Evolutionary conservation across 2,329 filamentous ascomycete species (phyloP).

Genomic region (Colletotrichum siamense): DNA sequence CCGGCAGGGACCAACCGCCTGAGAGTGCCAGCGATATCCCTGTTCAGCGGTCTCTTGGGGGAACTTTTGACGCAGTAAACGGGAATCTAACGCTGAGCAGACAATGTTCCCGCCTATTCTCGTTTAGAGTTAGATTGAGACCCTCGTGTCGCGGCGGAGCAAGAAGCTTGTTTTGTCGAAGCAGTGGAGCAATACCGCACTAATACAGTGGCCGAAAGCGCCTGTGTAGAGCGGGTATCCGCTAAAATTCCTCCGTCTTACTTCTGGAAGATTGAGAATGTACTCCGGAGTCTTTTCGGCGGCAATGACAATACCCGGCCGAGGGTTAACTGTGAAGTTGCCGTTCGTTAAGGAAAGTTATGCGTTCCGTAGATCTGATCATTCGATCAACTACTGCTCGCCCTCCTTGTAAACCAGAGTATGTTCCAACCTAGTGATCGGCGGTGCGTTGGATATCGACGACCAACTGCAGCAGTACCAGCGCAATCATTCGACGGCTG

Average conservation of each 20-base stretch:
- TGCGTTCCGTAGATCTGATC: neutral
- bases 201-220: neutral
- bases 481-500: neutral
- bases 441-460: neutral
- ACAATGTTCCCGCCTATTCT: neutral
- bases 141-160: neutral
- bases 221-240: neutral
- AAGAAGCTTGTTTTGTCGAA: neutral
- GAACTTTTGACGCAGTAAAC: neutral
- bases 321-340: neutral
- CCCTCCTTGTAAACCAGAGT: neutral
- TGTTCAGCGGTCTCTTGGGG: neutral
- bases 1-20: neutral
- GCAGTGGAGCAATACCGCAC: neutral
- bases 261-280: neutral
- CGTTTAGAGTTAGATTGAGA: neutral
- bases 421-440: neutral
- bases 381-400: neutral
- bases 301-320: neutral
- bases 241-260: neutral
- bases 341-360: neutral
- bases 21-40: neutral
- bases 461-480: neutral
- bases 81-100: neutral
- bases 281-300: neutral